Evolutionary conservation across 177 flowering plant species (phyloP).

Genomic region (Vitis hybrid): DNA sequence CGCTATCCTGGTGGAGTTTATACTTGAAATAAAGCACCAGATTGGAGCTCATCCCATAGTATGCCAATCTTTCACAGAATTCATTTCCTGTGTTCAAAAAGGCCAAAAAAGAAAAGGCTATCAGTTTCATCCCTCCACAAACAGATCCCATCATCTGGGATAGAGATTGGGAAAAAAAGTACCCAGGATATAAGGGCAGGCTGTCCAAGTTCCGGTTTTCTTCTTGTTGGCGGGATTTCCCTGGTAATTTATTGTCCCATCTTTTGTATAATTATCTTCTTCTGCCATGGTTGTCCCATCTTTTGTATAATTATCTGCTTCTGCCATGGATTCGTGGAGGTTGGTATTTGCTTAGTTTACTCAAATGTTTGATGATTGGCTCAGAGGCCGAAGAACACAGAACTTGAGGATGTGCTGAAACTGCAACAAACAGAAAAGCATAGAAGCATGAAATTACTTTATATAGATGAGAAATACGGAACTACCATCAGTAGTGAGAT

Average conservation of each 20-base stretch:
- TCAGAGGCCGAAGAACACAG: too few species aligned
- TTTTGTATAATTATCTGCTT: conserved; percentile 41
- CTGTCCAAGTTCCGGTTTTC: conserved; percentile 44
- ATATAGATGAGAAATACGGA: too few species aligned
- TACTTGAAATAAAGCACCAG: conserved; percentile 43
- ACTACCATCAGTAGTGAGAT: too few species aligned
- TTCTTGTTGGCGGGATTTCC: conserved; percentile 31
- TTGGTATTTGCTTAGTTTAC: too few species aligned
- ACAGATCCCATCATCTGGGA: background rate
- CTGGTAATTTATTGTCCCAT: conserved; percentile 34
- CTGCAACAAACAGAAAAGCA: too few species aligned
- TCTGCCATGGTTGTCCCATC: conserved; percentile 28
- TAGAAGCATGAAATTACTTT: too few species aligned
- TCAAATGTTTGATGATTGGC: too few species aligned
- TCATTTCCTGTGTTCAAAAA: conserved; percentile 34
- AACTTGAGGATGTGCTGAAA: too few species aligned
- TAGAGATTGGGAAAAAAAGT: conserved; percentile 2
- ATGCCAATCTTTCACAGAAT: conserved; percentile 58
- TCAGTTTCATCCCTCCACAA: background rate
- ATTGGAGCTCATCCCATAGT: conserved; percentile 56
- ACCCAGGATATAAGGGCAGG: conserved; percentile 43
- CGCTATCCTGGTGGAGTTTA: conserved; percentile 43
- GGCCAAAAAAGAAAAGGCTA: too few species aligned
- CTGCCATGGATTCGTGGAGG: conserved; percentile 20
- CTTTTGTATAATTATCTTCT: conserved; percentile 47